Percentiles rank a stretch among this genome's conserved stretches.
Conservation (phyloP, 192 early-diverging fungal species). For the Coemansia sp. region DNA sequence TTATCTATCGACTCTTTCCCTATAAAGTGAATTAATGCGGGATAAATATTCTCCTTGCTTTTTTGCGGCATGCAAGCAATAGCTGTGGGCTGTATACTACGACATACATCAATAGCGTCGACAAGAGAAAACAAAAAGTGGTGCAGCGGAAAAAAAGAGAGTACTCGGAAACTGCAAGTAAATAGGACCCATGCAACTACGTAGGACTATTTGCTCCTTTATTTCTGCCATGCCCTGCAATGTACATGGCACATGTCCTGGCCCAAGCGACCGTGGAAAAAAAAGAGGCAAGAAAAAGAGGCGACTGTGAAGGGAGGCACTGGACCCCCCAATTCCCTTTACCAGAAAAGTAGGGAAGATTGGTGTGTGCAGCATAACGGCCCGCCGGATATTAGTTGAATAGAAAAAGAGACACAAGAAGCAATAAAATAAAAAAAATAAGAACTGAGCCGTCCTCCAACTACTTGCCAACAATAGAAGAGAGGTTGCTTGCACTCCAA, state of each 20-base stretch:
- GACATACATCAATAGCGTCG: neutral
- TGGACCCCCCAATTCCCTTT: neutral
- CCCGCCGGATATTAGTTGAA: neutral
- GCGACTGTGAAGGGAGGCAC: neutral
- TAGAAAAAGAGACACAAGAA: neutral
- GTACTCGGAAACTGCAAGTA: neutral
- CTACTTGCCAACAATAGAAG: neutral
- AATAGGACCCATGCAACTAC: neutral
- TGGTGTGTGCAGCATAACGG: neutral
- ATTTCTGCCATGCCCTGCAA: conserved; percentile 1
- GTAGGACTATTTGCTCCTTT: conserved; percentile 4
- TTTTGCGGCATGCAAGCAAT: neutral
- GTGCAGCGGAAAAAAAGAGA: neutral
- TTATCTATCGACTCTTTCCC: neutral
- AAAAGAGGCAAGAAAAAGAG: neutral
- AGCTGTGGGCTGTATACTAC: neutral
- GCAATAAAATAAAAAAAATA: neutral
- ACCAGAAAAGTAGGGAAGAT: neutral
- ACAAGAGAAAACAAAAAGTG: neutral
- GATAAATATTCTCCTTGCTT: neutral
- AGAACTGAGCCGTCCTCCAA: neutral
- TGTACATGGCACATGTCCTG: conserved; percentile 1
- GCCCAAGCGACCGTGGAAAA: conserved; percentile 3
- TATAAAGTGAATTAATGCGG: neutral
- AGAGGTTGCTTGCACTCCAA: neutral